These are phyloP conservation scores for Ehretia macrophylla DNA, from an alignment of 257 asterid species.

Conservation along the genomic window DNA sequence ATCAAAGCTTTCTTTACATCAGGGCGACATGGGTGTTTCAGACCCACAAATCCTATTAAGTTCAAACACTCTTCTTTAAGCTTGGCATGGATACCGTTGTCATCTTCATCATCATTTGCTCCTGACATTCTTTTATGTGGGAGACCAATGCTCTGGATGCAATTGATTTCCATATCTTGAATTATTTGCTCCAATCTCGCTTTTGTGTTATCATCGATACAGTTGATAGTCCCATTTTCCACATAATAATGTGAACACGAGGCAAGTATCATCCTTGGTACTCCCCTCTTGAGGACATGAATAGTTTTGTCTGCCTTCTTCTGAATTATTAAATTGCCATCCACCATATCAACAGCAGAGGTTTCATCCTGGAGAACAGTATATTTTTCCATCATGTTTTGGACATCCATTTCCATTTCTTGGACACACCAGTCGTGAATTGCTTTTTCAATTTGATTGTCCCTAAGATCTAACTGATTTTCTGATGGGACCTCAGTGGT, in stretches of 20 bases:
- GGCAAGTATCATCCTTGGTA: slow-evolving; percentile 50
- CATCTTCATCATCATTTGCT: slow-evolving; percentile 16
- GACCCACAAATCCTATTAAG: slow-evolving; percentile 48
- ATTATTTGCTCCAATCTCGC: slow-evolving; percentile 26
- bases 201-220: slow-evolving; percentile 24
- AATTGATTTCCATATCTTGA: slow-evolving; percentile 47
- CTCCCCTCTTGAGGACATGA: slow-evolving; percentile 55
- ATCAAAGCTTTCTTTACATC: slow-evolving; percentile 47
- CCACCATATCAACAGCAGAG: slow-evolving; percentile 34
- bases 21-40: slow-evolving; percentile 55
- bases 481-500: slow-evolving; percentile 31
- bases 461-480: slow-evolving; percentile 26
- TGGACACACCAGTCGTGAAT: slow-evolving; percentile 47
- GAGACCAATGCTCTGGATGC: slow-evolving; percentile 58
- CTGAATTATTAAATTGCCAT: slow-evolving; percentile 35
- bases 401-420: slow-evolving; percentile 33
- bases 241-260: slow-evolving; percentile 44
- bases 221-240: slow-evolving; percentile 21
- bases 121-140: slow-evolving; percentile 28
- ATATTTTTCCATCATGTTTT: slow-evolving; percentile 26
- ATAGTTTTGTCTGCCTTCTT: slow-evolving; percentile 9
- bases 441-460: slow-evolving; percentile 47
- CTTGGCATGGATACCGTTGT: background rate
- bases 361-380: slow-evolving; percentile 36
- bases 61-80: slow-evolving; percentile 29